These are phyloP conservation scores for Mycotypha africana DNA, from an alignment of 371 early-diverging fungal genomes.

Conservation along the genomic window DNA sequence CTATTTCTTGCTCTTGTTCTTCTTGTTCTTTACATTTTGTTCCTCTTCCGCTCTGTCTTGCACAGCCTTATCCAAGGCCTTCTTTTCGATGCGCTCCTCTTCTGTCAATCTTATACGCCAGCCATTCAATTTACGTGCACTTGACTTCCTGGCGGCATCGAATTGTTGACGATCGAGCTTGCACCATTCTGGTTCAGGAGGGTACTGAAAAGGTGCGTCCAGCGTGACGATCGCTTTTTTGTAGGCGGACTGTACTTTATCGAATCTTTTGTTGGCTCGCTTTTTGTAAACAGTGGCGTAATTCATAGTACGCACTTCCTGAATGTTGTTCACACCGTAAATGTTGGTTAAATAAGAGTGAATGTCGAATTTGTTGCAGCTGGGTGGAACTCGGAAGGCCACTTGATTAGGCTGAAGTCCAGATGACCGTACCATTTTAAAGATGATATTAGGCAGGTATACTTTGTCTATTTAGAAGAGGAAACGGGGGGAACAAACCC, in stretches of 20 bases:
- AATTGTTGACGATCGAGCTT: conserved; percentile 35
- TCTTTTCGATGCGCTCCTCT: conserved; percentile 26
- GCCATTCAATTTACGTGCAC: conserved; percentile 66
- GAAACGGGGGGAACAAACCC: too few species aligned
- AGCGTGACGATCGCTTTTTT: conserved; percentile 94
- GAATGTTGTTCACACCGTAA: conserved; percentile 78
- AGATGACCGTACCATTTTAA: conserved; percentile 81
- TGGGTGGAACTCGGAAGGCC: conserved; percentile 90
- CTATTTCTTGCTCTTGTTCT: too few species aligned
- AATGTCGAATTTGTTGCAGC: conserved; percentile 93
- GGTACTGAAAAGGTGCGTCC: conserved; percentile 75
- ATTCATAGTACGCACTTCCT: conserved; percentile 90
- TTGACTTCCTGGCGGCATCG: conserved; percentile 52
- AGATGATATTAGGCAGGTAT: conserved; percentile 86
- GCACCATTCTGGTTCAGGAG: conserved; percentile 56
- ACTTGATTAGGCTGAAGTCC: conserved; percentile 85
- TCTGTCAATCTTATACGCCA: conserved; percentile 61
- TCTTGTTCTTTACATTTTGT: too few species aligned
- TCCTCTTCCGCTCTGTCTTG: conserved; percentile 13
- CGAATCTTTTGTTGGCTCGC: conserved; percentile 43
- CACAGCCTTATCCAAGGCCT: conserved; percentile 18
- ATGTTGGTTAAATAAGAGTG: conserved; percentile 80
- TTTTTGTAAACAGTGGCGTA: conserved; percentile 53
- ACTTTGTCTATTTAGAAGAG: conserved; percentile 73
- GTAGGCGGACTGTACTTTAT: conserved; percentile 49